Evolutionary conservation across 2,329 filamentous ascomycete genomes (phyloP).

Genomic region (Fusarium clavum): DNA sequence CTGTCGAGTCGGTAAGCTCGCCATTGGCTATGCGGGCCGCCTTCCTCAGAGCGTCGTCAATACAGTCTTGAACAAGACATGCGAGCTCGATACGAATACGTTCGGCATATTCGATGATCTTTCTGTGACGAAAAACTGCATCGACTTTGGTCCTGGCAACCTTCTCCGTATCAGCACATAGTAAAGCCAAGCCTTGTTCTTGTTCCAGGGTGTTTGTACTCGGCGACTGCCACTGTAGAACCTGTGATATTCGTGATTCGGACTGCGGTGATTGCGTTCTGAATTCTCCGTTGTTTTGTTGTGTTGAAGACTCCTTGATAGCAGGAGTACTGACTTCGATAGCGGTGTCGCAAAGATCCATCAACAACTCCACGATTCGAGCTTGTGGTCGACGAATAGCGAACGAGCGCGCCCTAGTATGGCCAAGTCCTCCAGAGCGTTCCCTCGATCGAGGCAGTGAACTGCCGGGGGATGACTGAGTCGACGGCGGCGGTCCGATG

Average conservation of each 20-base stretch:
- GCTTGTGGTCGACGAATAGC: constrained; percentile 89
- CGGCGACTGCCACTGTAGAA: constrained; percentile 96
- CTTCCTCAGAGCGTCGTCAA: constrained; percentile 90
- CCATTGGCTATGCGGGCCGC: constrained; percentile 89
- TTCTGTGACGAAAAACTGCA: constrained; percentile 88
- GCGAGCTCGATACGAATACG: constrained; percentile 95
- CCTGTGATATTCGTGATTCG: constrained; percentile 92
- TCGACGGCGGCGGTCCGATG: constrained; percentile 81
- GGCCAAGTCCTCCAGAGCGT: constrained; percentile 81
- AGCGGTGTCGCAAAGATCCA: constrained; percentile 95
- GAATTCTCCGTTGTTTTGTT: constrained; percentile 76
- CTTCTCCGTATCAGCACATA: constrained; percentile 92
- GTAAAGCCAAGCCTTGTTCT: constrained; percentile 85
- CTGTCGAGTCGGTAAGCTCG: constrained; percentile 81
- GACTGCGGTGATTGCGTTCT: constrained; percentile 96
- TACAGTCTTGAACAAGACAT: constrained; percentile 93
- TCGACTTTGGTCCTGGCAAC: constrained; percentile 91
- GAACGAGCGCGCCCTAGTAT: constrained; percentile 86
- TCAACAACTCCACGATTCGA: constrained; percentile 91
- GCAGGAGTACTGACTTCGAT: constrained; percentile 94
- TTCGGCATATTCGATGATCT: constrained; percentile 95
- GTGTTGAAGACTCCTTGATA: constrained; percentile 83
- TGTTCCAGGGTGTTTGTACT: constrained; percentile 92
- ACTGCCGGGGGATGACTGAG: constrained; percentile 76
- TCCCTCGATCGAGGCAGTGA: constrained; percentile 79